Base-by-base conservation (phyloP, 2,329 filamentous ascomycete genomes). In the Daldinia sp. region DNA sequence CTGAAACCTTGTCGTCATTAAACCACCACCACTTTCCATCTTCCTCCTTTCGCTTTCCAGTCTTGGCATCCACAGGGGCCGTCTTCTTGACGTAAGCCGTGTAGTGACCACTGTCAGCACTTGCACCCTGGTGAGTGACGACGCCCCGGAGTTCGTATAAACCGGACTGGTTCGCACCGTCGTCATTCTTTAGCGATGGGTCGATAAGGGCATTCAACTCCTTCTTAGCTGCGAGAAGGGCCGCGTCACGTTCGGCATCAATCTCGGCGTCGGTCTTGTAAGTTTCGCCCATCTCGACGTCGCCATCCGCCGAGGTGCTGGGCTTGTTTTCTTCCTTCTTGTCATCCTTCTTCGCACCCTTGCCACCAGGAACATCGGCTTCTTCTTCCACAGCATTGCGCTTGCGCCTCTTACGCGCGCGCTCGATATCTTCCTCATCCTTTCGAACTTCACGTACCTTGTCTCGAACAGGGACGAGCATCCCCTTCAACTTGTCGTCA, bases 1-100 rank as follows among this genome's bases (percentile, higher is more conserved):
- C 95, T 11, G 90, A 88, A 30, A 99, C 95, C 81, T 93, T 96
- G 75, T 99, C 94, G 73, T 99, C 95, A 77, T 99, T 98, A 85
- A 99, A 99, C 94, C 95, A 99, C 94, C 95, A 99, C 95, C 95
- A 99, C 73, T 93, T 97, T 70, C 92, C 93, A 74, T 96, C 93
- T 74, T 96, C 93, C 73, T 91, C 88, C 55, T 86, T 87, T 72
- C 87, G 83, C 81, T 93, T 92, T 69, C 92, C 93, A 17, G 90
- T 92, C 73, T 88, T 87, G 13, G 89, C 83, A 70, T 96, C 91
- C 60, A 92, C 80, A 8, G 82, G 80, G 0, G 86, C 89, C 64
- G 90, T 84, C 85, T 99, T 97, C 85, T 98, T 99, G 70, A 99
- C 92, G 76, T 97, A 99, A 0, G 94, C 90, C 3, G 96, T 99